phyloP scores from a whole-genome alignment of 2,329 filamentous ascomycete species.

The Hypoxylon sp. region DNA sequence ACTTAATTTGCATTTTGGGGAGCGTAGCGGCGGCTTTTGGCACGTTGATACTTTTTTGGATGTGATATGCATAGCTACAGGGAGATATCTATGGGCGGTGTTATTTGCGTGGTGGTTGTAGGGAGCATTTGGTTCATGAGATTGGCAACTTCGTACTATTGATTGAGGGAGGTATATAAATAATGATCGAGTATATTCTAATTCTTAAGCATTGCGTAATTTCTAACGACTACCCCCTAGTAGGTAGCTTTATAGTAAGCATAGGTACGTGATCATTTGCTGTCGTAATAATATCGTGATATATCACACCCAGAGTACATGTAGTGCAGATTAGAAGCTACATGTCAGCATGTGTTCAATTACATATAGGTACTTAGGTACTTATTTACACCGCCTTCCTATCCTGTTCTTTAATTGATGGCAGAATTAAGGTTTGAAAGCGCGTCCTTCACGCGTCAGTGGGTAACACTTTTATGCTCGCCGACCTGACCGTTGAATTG shows the following conservation, averaged over 20 bases:
- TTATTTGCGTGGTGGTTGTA: neutral
- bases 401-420: constrained; percentile 45
- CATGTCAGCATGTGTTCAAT: too few relatives aligned
- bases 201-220: too few relatives aligned
- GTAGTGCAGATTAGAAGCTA: too few relatives aligned
- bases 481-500: constrained; percentile 8
- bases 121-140: neutral
- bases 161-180: neutral
- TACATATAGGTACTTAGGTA: constrained; percentile 30
- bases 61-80: neutral
- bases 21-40: constrained; percentile 31
- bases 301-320: too few relatives aligned
- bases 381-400: constrained; percentile 40
- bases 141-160: neutral
- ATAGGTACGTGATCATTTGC: neutral
- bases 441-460: constrained; percentile 46
- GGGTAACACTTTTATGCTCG: constrained; percentile 15
- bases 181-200: neutral
- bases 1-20: neutral
- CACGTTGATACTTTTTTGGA: neutral
- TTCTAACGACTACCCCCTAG: too few relatives aligned
- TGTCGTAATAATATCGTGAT: neutral
- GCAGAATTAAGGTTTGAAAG: constrained; percentile 35
- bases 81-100: too few relatives aligned
- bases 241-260: neutral